Conservation (phyloP, 164 flowering plant species). For the Hamamelis virginiana region DNA sequence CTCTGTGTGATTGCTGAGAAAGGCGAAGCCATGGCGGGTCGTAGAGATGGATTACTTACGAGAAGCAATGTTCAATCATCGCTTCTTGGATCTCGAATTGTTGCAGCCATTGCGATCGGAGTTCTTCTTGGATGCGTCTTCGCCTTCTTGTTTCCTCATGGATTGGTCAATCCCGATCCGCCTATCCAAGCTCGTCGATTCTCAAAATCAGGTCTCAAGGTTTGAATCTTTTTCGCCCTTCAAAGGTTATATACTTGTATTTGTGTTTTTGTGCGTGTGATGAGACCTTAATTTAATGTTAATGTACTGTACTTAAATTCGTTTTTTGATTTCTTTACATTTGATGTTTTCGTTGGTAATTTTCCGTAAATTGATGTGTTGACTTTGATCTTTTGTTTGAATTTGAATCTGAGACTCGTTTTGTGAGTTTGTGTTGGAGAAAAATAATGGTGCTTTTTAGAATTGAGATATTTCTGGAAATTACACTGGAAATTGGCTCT, state of each 20-base stretch:
- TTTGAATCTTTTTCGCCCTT: conserved; percentile 13
- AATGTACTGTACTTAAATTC: neutral
- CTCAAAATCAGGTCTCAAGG: conserved; percentile 40
- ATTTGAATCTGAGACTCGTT: neutral
- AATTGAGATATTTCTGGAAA: too few species aligned
- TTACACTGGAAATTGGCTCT: too few species aligned
- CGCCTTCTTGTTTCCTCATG: conserved; percentile 69
- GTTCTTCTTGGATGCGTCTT: conserved; percentile 64
- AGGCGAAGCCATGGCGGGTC: conserved; percentile 42
- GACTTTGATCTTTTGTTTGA: neutral
- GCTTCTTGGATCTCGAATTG: conserved; percentile 53
- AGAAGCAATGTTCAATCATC: conserved; percentile 35
- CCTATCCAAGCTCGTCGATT: conserved; percentile 14
- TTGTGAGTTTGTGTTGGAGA: neutral
- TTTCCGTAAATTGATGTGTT: conserved; percentile 1
- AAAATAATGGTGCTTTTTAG: too few species aligned
- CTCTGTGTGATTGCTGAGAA: neutral
- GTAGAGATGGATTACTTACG: conserved; percentile 54
- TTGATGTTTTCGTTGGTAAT: neutral
- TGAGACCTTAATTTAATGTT: neutral
- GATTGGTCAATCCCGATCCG: conserved; percentile 43
- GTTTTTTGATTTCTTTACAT: neutral
- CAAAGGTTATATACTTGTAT: neutral
- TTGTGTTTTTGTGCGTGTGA: neutral
- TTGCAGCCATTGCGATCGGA: conserved; percentile 58